phyloP scores from a whole-genome alignment of 352 stramenopile genomes.

The Hyaloperonospora brassicae region DNA sequence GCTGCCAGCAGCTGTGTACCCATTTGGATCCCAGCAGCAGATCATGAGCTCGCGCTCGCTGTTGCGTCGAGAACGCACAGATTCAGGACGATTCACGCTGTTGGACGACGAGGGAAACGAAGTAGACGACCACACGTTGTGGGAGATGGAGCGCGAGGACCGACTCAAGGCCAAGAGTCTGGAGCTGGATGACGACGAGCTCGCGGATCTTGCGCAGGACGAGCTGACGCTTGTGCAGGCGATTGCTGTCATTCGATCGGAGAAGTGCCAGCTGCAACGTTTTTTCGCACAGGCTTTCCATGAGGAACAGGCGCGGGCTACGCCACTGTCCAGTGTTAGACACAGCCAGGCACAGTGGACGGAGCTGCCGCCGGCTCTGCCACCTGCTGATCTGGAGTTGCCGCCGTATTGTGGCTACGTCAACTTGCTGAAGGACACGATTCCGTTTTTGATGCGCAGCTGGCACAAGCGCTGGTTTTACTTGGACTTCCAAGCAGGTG shows the following conservation, averaged over 20 bases:
- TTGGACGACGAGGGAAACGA: constrained; percentile 63
- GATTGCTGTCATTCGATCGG: constrained; percentile 48
- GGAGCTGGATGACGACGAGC: constrained; percentile 56
- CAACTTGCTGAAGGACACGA: constrained; percentile 67
- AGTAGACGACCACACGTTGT: constrained; percentile 44
- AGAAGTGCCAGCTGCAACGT: constrained; percentile 52
- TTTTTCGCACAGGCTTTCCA: constrained; percentile 50
- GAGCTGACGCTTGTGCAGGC: constrained; percentile 42
- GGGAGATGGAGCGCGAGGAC: constrained; percentile 42
- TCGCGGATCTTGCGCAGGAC: constrained; percentile 53
- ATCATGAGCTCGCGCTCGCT: constrained; percentile 30
- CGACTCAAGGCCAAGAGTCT: constrained; percentile 45
- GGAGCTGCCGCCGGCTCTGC: constrained; percentile 26
- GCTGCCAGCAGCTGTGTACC: constrained; percentile 27
- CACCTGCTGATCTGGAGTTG: constrained; percentile 34
- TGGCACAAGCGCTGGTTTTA: constrained; percentile 82
- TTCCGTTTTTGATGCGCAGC: constrained; percentile 65
- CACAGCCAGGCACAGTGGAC: constrained; percentile 23
- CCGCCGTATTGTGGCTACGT: constrained; percentile 72
- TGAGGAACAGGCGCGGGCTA: constrained; percentile 33
- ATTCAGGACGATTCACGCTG: constrained; percentile 43
- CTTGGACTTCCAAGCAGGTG: constrained; percentile 61
- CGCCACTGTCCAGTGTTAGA: constrained; percentile 17
- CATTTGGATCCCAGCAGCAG: constrained; percentile 28
- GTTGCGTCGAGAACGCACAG: constrained; percentile 21